These are phyloP conservation scores for Cladophialophora exuberans DNA, from an alignment of 2,329 filamentous ascomycete genomes.

Conservation along the genomic window DNA sequence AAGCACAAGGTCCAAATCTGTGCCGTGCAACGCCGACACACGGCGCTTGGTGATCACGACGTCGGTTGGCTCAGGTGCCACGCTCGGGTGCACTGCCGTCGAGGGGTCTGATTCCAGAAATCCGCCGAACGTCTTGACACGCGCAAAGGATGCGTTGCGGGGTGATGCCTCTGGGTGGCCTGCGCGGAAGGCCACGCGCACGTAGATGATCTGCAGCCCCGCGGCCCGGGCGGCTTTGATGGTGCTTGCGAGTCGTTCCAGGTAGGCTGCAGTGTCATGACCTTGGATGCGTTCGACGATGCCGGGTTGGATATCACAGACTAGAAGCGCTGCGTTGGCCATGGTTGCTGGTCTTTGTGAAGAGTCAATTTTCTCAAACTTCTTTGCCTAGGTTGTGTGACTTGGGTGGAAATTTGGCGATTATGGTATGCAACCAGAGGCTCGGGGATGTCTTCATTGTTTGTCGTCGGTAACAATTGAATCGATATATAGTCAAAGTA, in stretches of 20 bases:
- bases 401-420: too few relatives aligned
- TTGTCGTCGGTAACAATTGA: too few relatives aligned
- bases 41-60: conserved; percentile 15
- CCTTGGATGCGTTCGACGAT: background rate
- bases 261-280: background rate
- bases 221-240: conserved; percentile 2
- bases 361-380: too few relatives aligned
- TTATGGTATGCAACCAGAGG: too few relatives aligned
- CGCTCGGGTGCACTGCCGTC: conserved; percentile 5
- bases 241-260: background rate
- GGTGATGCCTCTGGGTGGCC: background rate
- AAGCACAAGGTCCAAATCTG: conserved; percentile 10
- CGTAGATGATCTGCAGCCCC: background rate
- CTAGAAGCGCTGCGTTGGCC: conserved; percentile 6
- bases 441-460: too few relatives aligned
- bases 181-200: conserved; percentile 1
- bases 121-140: background rate
- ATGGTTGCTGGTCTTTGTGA: background rate
- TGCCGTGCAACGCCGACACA: conserved; percentile 11
- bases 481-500: too few relatives aligned
- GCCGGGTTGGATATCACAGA: conserved; percentile 16
- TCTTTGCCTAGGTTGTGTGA: too few relatives aligned
- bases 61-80: background rate
- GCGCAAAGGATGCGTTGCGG: background rate
- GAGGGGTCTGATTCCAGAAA: conserved; percentile 3